Evolutionary conservation across 202 grass and related monocot genomes (phyloP).

Genomic region (Setaria viridis): DNA sequence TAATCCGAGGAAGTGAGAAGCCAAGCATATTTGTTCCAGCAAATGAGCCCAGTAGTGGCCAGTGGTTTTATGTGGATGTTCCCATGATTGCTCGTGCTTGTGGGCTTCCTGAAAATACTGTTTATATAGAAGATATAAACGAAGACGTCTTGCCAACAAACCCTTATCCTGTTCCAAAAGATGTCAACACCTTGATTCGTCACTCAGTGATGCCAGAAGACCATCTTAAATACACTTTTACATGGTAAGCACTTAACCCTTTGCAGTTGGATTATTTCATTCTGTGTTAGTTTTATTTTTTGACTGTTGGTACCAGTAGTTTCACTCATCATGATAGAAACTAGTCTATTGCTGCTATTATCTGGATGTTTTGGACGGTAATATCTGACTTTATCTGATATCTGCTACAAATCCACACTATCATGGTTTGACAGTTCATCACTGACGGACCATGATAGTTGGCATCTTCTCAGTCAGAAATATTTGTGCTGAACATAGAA

Average conservation of each 20-base stretch:
- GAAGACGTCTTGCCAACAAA: slow-evolving; percentile 71
- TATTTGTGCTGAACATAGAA: slow-evolving; percentile 25
- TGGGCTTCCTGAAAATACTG: slow-evolving; percentile 71
- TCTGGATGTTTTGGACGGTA: background rate
- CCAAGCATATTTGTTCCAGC: slow-evolving; percentile 94
- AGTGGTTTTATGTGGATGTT: slow-evolving; percentile 97
- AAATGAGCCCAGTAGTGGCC: slow-evolving; percentile 78
- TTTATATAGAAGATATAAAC: slow-evolving; percentile 85
- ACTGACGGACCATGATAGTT: background rate
- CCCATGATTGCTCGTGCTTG: slow-evolving; percentile 78
- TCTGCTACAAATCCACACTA: background rate
- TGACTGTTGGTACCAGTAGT: background rate
- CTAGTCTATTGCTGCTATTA: background rate
- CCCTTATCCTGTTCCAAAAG: slow-evolving; percentile 96
- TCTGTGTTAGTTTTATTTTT: slow-evolving; percentile 13
- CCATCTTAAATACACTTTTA: slow-evolving; percentile 87
- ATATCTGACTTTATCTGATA: slow-evolving; percentile 9
- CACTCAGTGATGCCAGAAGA: slow-evolving; percentile 93
- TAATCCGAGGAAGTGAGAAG: slow-evolving; percentile 94
- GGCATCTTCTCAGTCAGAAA: background rate
- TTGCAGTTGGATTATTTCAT: slow-evolving; percentile 9
- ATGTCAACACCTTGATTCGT: slow-evolving; percentile 82
- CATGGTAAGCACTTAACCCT: slow-evolving; percentile 62
- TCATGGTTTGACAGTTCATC: slow-evolving; percentile 16
- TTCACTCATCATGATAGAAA: slow-evolving; percentile 20